Base-by-base conservation (phyloP, 305 asterid species). In the Withania somnifera region DNA sequence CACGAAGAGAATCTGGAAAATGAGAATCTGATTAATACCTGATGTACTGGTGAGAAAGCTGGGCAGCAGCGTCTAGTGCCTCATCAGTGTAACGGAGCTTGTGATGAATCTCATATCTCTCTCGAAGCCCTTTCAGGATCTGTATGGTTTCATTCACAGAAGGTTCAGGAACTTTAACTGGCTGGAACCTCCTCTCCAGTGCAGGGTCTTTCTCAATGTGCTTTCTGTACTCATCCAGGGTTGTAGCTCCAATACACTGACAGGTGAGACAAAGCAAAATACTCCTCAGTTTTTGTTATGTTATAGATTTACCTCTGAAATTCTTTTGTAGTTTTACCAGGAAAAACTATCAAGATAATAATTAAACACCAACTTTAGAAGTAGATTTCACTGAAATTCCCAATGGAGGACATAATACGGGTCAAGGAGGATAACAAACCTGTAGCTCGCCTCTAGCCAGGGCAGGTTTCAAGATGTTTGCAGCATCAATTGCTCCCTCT, bases 161-260 rank as follows among this genome's bases (percentile, higher is more conserved):
- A 52, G 99, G 99, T 66, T 96, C 99, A 14, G 99, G 99, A 17
- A 96, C 98, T 91, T 83, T 96, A 20, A 96, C 99, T 17, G 99
- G 99, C 83, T 96, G 99, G 85, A 95, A 95, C 86, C 99, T 91
- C 83, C 98, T 90, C 87, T 95, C 99, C 15, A 95, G 75, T 57
- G 99, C 99, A 45, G 99, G 98, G 86, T 96, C 99, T 87, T 94
- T 96, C 88, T 96, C 99, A n/a, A 95, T 94, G 87, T 93, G 98
- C 90, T 93, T 92, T 66, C 98, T 86, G 92, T 94, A 95, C 88
- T 95, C 99, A 84, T 95, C 98, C 11, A 95, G 94, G 83, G 99
- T 95, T 53, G 99, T 95, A 81, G 99, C 99, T 26, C 99, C 99
- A 83, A 95, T 94, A 86, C 99, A 95, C 99, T 95, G 92, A 63